Evolutionary conservation across 768 basidiomycete genomes (phyloP).

Genomic region (Lentinula sp.): DNA sequence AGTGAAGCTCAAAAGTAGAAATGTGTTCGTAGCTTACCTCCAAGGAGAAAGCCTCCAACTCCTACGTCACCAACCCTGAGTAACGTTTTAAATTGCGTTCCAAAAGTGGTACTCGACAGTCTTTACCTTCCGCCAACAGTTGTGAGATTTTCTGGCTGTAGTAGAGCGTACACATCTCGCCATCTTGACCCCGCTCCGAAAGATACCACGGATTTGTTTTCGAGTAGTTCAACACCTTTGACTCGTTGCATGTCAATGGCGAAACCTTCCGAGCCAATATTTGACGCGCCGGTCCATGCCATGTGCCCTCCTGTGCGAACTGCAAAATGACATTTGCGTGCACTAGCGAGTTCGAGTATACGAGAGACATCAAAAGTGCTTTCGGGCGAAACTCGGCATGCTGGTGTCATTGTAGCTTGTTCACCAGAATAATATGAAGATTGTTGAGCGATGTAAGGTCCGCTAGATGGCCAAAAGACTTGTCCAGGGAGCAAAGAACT

Average conservation of each 20-base stretch:
- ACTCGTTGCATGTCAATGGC: constrained; percentile 5
- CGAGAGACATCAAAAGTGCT: constrained; percentile 1
- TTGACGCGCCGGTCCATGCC: constrained; percentile 6
- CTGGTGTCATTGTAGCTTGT: constrained; percentile 1
- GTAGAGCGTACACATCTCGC: constrained; percentile 2
- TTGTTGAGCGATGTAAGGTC: not conserved
- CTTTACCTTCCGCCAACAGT: not conserved
- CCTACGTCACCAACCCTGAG: constrained; percentile 2
- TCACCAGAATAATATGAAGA: constrained; percentile 3
- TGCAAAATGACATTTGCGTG: constrained; percentile 1
- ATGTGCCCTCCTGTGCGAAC: constrained; percentile 8
- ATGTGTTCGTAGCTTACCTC: not conserved
- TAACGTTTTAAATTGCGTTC: not conserved
- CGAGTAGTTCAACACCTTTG: not conserved
- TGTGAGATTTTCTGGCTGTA: constrained; percentile 2
- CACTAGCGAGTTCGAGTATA: not conserved
- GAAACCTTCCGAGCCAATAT: constrained; percentile 2
- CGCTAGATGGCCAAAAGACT: not conserved
- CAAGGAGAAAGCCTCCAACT: constrained; percentile 6
- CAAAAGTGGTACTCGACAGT: not conserved
- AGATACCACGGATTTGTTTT: not conserved
- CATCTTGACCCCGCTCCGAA: constrained; percentile 1
- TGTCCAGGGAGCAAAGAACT: not conserved
- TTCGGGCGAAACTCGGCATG: constrained; percentile 2
- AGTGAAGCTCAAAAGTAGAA: not conserved